Percentiles rank a stretch among this genome's conserved stretches.
Conservation (phyloP, 1,139 yeast genomes). For the Blastobotrys apis region DNA sequence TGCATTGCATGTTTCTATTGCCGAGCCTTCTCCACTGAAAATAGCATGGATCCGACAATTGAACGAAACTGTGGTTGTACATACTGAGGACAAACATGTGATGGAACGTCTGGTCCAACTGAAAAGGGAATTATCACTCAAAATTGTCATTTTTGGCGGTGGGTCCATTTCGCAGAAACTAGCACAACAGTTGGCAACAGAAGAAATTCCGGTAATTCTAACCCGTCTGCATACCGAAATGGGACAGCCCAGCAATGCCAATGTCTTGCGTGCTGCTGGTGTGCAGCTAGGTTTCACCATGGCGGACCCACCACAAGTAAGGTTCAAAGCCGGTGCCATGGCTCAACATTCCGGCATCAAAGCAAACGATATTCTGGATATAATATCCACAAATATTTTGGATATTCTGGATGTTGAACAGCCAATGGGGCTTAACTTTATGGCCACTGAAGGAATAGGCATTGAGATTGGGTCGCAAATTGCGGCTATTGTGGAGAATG, state of each 20-base stretch:
- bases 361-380: slow-evolving; percentile 8
- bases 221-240: not conserved
- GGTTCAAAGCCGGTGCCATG: slow-evolving; percentile 6
- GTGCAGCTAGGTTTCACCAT: slow-evolving; percentile 3
- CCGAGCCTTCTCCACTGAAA: slow-evolving; percentile 9
- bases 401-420: slow-evolving; percentile 1
- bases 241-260: slow-evolving; percentile 3
- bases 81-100: slow-evolving; percentile 17
- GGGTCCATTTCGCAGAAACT: slow-evolving; percentile 18
- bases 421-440: slow-evolving; percentile 5
- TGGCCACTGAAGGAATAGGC: slow-evolving; percentile 9
- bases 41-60: not conserved
- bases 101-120: slow-evolving; percentile 17
- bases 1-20: slow-evolving; percentile 13
- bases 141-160: slow-evolving; percentile 18
- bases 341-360: slow-evolving; percentile 1
- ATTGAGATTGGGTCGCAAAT: slow-evolving; percentile 3
- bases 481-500: slow-evolving; percentile 8
- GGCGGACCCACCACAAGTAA: not conserved
- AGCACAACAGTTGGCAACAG: slow-evolving; percentile 15
- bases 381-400: slow-evolving; percentile 6
- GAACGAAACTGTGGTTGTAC: slow-evolving; percentile 14
- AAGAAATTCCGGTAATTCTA: slow-evolving; percentile 16
- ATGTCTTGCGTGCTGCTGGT: slow-evolving; percentile 5
- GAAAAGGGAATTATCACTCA: slow-evolving; percentile 10